Base-by-base conservation (phyloP, 192 early-diverging fungal species). In the Lunasporangiospora selenospora region DNA sequence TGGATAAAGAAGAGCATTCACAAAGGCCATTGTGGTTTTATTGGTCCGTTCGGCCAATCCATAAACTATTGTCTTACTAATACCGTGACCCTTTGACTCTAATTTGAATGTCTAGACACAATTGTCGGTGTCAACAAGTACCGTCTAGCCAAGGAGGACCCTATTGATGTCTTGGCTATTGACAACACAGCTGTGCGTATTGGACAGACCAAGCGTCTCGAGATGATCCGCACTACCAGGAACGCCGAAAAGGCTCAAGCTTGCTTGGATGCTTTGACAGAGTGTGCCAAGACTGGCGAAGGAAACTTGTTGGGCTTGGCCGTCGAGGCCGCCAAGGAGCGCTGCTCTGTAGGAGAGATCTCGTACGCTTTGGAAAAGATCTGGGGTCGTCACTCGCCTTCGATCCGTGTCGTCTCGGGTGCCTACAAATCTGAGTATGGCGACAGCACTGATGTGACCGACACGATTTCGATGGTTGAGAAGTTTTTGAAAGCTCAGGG, bases 61-160 rank as follows among this genome's bases (percentile, higher is more conserved):
- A 41, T 15, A 13, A 41, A 41, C 13, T 13, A 13, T 13, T 19
- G 16, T 15, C 16, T 15, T 18, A 41, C 48, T 48, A 19, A 41
- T 50, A 41, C 13, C 19, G 13, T 13, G 13, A 13, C 13, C 18
- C 13, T 48, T 13, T 41, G 15, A 13, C 40, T 41, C n/a, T 15
- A 41, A 15, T n/a, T n/a, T n/a, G n/a, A 42, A 43, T 33, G n/a
- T 63, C n/a, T 71, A 90, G 89, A 92, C 57, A 81, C 85, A 21
- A 94, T 95, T 70, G 92, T 95, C 26, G 93, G 93, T 62, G 93
- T 95, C 37, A 95, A 95, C 82, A 95, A 95, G 81, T 95, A 91
- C 78, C 75, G 85, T 10, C 67, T 92, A 41, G 79, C 78, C 26
- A 85, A 84, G 31, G 93, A 92, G 53, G 83, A 82, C 47, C 57